Base-by-base conservation (phyloP, 257 asterid genomes). In the Solanum habrochaites region DNA sequence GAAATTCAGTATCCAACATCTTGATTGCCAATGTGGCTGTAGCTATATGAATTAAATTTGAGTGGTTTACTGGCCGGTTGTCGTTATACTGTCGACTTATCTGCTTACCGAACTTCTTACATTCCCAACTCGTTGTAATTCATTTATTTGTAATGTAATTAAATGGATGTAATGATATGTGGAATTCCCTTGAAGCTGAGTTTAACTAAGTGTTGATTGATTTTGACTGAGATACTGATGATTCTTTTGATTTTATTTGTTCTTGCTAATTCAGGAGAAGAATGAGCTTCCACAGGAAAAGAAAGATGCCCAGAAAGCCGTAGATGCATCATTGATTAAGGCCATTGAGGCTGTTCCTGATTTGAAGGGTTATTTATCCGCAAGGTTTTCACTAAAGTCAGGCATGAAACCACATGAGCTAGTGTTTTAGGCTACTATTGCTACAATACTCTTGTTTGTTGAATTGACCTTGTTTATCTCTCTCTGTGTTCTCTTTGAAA, bases 11-110 rank as follows among this genome's bases (percentile, higher is more conserved):
- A 80, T 86, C 91, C 91, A 86, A 52, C 13, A 67, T 92, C 94
- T 92, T 92, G 95, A 89, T 9, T 87, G 93, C 95, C 93, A 64
- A 85, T 82, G 85, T 75, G 94, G 94, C 92, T 89, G 92, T 92
- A 91, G 95, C 94, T 16, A 90, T 70, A 87, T 74, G 12, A 71
- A 91, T 60, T 32, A 1, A 89, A n/a, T 39, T 23, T 25, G 82
- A 83, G 94, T 87, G 89, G 92, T 91, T 92, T 66, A 88, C 95
- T 92, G 94, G 95, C 95, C 91, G 95, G 92, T 92, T 88, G 93
- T 91, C 87, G 91, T 89, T 88, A 3, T 74, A 3, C 47, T 81
- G 39, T 92, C 90, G 91, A 87, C 87, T 72, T 21, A 91, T 92
- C 93, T 92, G 88, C 88, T 86, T 86, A 86, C 88, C 88, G 81